These are phyloP conservation scores for Oryza nivara DNA, from an alignment of 176 grass and related monocot species.

Conservation along the genomic window DNA sequence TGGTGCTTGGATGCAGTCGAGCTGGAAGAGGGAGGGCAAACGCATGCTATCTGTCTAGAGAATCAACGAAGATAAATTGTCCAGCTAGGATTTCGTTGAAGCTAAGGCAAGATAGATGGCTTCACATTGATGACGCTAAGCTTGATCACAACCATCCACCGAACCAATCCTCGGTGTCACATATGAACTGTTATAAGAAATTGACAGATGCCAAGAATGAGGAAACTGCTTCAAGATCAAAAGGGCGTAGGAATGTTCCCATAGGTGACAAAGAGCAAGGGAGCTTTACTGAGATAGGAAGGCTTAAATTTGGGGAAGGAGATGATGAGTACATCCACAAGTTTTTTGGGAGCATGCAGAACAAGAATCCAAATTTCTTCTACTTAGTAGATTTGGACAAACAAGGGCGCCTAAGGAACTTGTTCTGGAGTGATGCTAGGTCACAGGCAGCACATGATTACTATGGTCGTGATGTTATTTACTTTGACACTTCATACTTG, in stretches of 20 bases:
- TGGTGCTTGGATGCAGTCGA: slow-evolving; percentile 86
- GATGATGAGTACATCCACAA: slow-evolving; percentile 69
- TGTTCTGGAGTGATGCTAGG: slow-evolving; percentile 91
- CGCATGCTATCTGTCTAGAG: slow-evolving; percentile 80
- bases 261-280: slow-evolving; percentile 60
- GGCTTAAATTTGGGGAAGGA: slow-evolving; percentile 71
- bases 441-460: slow-evolving; percentile 75
- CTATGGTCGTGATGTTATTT: slow-evolving; percentile 82
- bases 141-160: slow-evolving; percentile 90
- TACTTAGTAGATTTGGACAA: slow-evolving; percentile 86
- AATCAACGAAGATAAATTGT: slow-evolving; percentile 82
- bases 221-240: slow-evolving; percentile 42
- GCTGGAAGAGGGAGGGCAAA: slow-evolving; percentile 79
- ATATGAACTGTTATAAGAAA: slow-evolving; percentile 68
- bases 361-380: slow-evolving; percentile 83
- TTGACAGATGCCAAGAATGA: slow-evolving; percentile 62
- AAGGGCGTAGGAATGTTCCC: slow-evolving; percentile 59
- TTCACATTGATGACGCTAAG: slow-evolving; percentile 73
- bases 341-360: slow-evolving; percentile 75
- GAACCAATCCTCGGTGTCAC: slow-evolving; percentile 57
- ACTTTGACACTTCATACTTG: slow-evolving; percentile 82
- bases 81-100: slow-evolving; percentile 79
- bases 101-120: slow-evolving; percentile 81
- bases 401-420: slow-evolving; percentile 67
- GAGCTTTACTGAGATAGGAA: slow-evolving; percentile 56